phyloP scores from a whole-genome alignment of 371 early-diverging fungal species.

The Mortierella sp. region DNA sequence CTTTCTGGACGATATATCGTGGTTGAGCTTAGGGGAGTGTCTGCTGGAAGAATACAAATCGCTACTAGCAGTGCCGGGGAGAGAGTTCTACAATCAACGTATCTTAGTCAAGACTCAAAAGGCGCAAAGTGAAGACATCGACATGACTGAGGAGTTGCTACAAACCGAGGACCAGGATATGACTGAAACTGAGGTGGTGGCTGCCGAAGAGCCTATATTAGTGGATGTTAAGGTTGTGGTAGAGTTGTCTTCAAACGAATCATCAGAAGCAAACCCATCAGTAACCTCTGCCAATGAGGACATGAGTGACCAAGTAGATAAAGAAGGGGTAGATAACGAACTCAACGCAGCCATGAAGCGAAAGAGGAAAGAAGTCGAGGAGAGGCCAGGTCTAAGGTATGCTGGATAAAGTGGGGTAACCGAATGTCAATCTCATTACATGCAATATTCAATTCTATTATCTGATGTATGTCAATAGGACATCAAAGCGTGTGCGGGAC shows the following conservation, averaged over 20 bases:
- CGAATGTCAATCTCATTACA: neutral
- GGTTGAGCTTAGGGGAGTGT: slow-evolving; percentile 49
- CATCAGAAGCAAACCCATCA: neutral
- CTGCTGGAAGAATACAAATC: slow-evolving; percentile 50
- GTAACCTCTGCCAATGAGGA: slow-evolving; percentile 9
- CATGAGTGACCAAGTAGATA: slow-evolving; percentile 9
- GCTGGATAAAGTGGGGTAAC: neutral
- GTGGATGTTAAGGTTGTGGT: slow-evolving; percentile 5
- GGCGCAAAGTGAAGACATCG: slow-evolving; percentile 22
- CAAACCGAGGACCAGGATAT: neutral
- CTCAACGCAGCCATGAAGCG: slow-evolving; percentile 43
- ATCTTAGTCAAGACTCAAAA: slow-evolving; percentile 18
- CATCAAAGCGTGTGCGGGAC: slow-evolving; percentile 71
- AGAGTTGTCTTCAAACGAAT: neutral
- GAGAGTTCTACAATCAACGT: slow-evolving; percentile 29
- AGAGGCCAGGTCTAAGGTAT: slow-evolving; percentile 66
- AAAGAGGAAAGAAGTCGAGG: slow-evolving; percentile 60
- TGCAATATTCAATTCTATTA: too few relatives aligned
- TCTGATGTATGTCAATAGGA: slow-evolving; percentile 47
- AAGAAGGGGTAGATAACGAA: slow-evolving; percentile 33
- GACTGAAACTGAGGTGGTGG: slow-evolving; percentile 3
- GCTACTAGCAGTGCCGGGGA: neutral
- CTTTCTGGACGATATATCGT: slow-evolving; percentile 34
- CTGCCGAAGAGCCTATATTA: neutral
- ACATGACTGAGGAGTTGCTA: slow-evolving; percentile 15